These are phyloP conservation scores for Pueraria montana DNA, from an alignment of 306 rosid species.

Conservation along the genomic window DNA sequence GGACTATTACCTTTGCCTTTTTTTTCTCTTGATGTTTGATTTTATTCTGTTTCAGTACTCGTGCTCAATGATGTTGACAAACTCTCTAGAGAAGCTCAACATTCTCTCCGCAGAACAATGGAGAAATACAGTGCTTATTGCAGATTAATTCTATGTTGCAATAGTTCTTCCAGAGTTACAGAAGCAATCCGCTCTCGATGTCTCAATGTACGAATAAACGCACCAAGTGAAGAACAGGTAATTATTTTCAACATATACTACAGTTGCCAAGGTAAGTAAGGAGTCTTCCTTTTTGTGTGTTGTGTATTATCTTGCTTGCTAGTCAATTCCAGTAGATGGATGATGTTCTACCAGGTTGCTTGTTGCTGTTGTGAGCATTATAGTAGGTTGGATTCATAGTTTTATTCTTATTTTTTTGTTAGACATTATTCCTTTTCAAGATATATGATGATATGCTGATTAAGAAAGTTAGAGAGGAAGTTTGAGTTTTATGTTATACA, in stretches of 20 bases:
- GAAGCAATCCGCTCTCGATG: constrained; percentile 98
- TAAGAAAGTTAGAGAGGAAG: neutral
- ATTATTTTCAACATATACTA: constrained; percentile 11
- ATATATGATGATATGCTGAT: neutral
- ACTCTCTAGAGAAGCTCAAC: constrained; percentile 95
- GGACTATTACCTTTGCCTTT: neutral
- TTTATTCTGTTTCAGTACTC: constrained; percentile 64
- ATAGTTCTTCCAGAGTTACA: constrained; percentile 95
- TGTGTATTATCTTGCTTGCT: neutral
- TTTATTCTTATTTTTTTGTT: neutral
- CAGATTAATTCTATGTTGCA: constrained; percentile 90
- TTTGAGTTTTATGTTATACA: neutral
- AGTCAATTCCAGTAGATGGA: constrained; percentile 16
- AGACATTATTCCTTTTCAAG: constrained; percentile 4
- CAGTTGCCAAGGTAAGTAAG: neutral
- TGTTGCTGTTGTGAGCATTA: neutral
- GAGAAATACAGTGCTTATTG: constrained; percentile 94
- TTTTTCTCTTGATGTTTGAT: constrained; percentile 37
- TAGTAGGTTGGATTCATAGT: neutral
- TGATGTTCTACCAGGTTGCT: constrained; percentile 6
- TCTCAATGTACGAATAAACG: constrained; percentile 86
- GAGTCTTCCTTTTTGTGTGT: neutral
- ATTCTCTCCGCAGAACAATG: constrained; percentile 96
- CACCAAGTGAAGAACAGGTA: constrained; percentile 88
- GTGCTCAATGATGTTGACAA: constrained; percentile 96